phyloP scores from a whole-genome alignment of 306 rosid genomes.

The Trifolium dubium region DNA sequence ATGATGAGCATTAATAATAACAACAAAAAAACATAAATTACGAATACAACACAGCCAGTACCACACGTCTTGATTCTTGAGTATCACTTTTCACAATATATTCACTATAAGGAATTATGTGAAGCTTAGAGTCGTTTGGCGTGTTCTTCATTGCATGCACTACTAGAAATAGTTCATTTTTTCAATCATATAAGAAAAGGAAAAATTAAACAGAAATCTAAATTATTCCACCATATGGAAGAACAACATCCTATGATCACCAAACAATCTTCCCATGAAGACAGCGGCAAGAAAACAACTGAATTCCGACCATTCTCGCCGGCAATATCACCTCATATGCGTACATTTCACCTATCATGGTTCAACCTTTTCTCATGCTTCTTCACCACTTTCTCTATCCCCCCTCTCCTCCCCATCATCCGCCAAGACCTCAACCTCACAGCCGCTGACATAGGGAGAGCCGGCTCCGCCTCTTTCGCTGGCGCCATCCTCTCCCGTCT shows the following conservation, averaged over 20 bases:
- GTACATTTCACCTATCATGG: constrained; percentile 72
- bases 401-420: constrained; percentile 63
- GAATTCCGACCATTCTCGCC: constrained; percentile 50
- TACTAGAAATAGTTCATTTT: not conserved
- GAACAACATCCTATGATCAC: not conserved
- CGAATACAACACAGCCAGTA: too few species aligned
- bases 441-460: constrained; percentile 44
- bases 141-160: not conserved
- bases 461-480: constrained; percentile 56
- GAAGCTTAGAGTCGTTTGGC: too few species aligned
- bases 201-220: not conserved
- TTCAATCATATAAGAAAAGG: not conserved
- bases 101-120: too few species aligned
- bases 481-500: constrained; percentile 72
- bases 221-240: not conserved
- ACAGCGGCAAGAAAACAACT: constrained; percentile 49
- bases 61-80: too few species aligned
- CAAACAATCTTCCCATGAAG: not conserved
- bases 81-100: too few species aligned
- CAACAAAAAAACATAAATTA: too few species aligned
- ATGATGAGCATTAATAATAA: too few species aligned
- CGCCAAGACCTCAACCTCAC: constrained; percentile 60
- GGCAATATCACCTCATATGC: constrained; percentile 58
- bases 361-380: constrained; percentile 63
- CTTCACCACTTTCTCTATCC: constrained; percentile 74